A percentile compares a stretch with the other conserved stretches of the same genome.
Conservation (phyloP, 2,329 filamentous ascomycete species). For the Claviceps humidiphila region DNA sequence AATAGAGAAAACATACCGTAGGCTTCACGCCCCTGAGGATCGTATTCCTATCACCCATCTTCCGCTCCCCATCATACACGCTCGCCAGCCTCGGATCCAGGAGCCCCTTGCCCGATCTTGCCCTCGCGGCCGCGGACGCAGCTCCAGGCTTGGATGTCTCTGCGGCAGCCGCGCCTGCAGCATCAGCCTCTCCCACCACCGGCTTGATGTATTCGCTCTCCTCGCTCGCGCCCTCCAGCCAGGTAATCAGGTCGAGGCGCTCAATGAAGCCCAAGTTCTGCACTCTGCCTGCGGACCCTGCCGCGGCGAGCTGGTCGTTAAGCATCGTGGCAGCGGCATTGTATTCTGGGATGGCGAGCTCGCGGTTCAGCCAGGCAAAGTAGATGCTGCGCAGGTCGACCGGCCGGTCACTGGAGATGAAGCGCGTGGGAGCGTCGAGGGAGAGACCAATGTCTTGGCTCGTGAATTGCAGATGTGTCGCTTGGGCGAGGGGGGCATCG, state of each 20-base stretch:
- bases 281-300: slow-evolving; percentile 51
- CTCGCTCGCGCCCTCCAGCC: slow-evolving; percentile 79
- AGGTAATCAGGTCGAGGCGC: slow-evolving; percentile 80
- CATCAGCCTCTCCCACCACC: slow-evolving; percentile 49
- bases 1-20: slow-evolving; percentile 45
- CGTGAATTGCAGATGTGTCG: slow-evolving; percentile 67
- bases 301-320: slow-evolving; percentile 59
- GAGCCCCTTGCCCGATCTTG: slow-evolving; percentile 47
- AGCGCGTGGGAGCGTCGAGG: slow-evolving; percentile 67
- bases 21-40: slow-evolving; percentile 77
- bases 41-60: slow-evolving; percentile 85
- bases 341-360: slow-evolving; percentile 81
- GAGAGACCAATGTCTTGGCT: slow-evolving; percentile 49
- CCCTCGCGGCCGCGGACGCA: slow-evolving; percentile 29
- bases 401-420: slow-evolving; percentile 60
- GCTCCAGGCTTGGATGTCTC: slow-evolving; percentile 22
- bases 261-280: slow-evolving; percentile 88
- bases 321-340: slow-evolving; percentile 70
- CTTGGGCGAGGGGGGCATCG: slow-evolving; percentile 55
- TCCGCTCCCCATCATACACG: slow-evolving; percentile 84
- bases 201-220: slow-evolving; percentile 90
- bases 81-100: slow-evolving; percentile 71
- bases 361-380: slow-evolving; percentile 91
- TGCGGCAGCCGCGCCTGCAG: slow-evolving; percentile 23
- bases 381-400: slow-evolving; percentile 90